A percentile compares a stretch with the other conserved stretches of the same genome.
Evolutionary conservation across 2,329 filamentous ascomycete species (phyloP).

Genomic region (Diaporthe amygdali): DNA sequence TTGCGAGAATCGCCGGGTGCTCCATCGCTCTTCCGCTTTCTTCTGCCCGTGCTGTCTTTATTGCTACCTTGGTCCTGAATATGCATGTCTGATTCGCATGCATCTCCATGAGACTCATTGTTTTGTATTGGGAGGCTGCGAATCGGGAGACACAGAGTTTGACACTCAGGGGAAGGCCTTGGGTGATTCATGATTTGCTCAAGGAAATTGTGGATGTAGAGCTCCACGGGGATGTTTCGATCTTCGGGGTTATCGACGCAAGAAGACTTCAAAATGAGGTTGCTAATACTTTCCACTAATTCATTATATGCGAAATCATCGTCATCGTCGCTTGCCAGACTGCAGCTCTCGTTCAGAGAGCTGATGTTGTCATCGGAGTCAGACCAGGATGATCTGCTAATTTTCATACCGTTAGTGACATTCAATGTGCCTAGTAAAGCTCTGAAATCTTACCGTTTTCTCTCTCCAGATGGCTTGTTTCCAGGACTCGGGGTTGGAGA

Average conservation of each 20-base stretch:
- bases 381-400: not conserved
- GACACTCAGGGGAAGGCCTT: not conserved
- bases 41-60: not conserved
- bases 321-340: not conserved
- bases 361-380: not conserved
- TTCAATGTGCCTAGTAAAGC: too few relatives aligned
- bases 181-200: not conserved
- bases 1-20: too few relatives aligned
- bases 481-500: not conserved
- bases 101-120: not conserved
- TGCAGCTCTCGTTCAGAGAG: not conserved
- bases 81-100: not conserved
- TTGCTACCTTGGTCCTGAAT: not conserved
- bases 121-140: not conserved
- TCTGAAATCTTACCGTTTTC: not conserved
- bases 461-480: fast-evolving
- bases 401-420: not conserved
- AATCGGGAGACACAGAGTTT: not conserved
- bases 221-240: not conserved
- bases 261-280: not conserved
- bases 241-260: not conserved
- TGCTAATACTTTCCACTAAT: not conserved
- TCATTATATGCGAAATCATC: not conserved
- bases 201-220: not conserved
- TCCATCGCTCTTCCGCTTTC: not conserved